Conservation (phyloP, 2,329 filamentous ascomycete species). For the Whalleya microplaca region DNA sequence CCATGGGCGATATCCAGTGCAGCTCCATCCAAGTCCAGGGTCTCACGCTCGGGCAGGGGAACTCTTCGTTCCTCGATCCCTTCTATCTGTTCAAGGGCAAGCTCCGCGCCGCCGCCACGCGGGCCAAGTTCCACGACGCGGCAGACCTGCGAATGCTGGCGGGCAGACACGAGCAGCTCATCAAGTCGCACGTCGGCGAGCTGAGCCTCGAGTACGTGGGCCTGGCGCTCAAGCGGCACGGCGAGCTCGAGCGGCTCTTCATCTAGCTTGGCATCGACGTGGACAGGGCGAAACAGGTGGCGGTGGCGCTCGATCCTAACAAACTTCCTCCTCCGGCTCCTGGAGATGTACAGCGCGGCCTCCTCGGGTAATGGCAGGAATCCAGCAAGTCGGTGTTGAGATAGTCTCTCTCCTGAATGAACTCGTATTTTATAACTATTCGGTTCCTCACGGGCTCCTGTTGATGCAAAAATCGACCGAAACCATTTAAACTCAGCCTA, state of each 20-base stretch:
- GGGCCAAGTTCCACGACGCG: conserved; percentile 4
- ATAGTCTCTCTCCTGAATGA: too few species aligned
- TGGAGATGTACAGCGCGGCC: background rate
- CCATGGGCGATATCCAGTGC: background rate
- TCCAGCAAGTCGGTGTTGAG: too few species aligned
- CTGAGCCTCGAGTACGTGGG: conserved; percentile 2
- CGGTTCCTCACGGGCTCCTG: too few species aligned
- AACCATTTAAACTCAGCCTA: too few species aligned
- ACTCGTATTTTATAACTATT: too few species aligned
- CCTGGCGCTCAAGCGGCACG: conserved; percentile 4
- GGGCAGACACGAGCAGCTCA: background rate
- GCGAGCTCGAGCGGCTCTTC: conserved; percentile 3
- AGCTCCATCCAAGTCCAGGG: background rate
- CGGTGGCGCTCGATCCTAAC: background rate
- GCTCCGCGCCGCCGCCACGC: conserved; percentile 2
- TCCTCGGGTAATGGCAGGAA: background rate
- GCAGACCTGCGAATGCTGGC: conserved; percentile 7
- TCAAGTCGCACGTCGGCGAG: background rate
- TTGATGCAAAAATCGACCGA: too few species aligned
- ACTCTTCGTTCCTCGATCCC: conserved; percentile 6
- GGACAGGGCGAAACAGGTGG: background rate
- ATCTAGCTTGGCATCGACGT: conserved; percentile 2
- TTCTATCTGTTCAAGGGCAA: conserved; percentile 14
- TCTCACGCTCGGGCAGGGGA: background rate
- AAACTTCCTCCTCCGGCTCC: background rate